These are phyloP conservation scores for Lunasporangiospora selenospora DNA, from an alignment of 192 early-diverging fungal genomes.

Conservation along the genomic window DNA sequence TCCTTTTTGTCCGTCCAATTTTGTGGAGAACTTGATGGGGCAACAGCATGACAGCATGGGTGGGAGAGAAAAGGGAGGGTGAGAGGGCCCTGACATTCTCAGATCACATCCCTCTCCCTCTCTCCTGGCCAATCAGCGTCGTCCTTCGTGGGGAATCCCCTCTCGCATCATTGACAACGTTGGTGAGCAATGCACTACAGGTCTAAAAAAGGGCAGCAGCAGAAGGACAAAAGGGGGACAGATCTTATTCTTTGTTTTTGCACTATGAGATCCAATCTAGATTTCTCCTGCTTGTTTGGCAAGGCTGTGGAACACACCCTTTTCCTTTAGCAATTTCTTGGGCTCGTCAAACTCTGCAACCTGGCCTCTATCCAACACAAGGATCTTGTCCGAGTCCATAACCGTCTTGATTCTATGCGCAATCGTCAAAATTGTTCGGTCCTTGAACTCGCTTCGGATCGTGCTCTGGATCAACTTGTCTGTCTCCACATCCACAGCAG, in stretches of 20 bases:
- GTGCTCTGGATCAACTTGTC: constrained; percentile 89
- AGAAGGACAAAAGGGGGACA: neutral
- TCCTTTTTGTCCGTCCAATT: no score
- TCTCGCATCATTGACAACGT: no score
- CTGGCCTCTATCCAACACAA: constrained; percentile 60
- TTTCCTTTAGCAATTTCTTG: constrained; percentile 34
- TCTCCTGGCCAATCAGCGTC: no score
- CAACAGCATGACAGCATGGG: no score
- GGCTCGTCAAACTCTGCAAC: constrained; percentile 76
- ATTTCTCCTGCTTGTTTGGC: constrained; percentile 54
- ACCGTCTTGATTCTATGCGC: constrained; percentile 91
- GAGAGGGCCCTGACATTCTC: no score
- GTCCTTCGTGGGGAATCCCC: no score
- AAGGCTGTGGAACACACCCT: constrained; percentile 50
- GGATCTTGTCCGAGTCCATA: constrained; percentile 84
- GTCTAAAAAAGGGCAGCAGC: neutral
- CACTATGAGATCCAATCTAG: no score
- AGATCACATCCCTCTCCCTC: no score
- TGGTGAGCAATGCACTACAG: neutral
- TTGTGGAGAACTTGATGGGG: no score
- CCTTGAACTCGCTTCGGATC: constrained; percentile 78
- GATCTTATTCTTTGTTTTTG: neutral
- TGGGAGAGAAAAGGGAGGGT: no score
- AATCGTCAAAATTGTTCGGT: constrained; percentile 86
- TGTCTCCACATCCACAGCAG: constrained; percentile 81